Evolutionary conservation across 2,329 filamentous ascomycete genomes (phyloP).

Genomic region (Huntiella omanensis): DNA sequence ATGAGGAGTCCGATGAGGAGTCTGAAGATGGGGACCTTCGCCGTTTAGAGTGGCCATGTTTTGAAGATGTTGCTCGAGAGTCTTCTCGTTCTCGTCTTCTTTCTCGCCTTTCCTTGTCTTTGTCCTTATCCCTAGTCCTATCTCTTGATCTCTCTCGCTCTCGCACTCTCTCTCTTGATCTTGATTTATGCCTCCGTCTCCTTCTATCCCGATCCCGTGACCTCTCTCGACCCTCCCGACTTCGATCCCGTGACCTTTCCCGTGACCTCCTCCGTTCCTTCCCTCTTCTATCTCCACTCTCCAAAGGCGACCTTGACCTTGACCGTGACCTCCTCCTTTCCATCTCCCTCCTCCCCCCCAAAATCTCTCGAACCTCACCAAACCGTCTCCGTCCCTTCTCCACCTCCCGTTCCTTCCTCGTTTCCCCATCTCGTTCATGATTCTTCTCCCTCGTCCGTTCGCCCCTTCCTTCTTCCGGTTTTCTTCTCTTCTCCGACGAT

Average conservation of each 20-base stretch:
- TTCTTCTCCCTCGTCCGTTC: not conserved
- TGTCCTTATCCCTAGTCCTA: not conserved
- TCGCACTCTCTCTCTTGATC: not conserved
- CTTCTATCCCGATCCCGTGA: not conserved
- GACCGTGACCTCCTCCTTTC: not conserved
- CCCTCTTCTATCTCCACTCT: not conserved
- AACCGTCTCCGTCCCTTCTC: constrained; percentile 1
- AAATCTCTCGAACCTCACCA: too few species aligned
- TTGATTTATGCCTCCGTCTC: not conserved
- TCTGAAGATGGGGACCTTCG: too few species aligned
- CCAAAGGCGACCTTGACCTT: not conserved
- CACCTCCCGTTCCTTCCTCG: constrained; percentile 7
- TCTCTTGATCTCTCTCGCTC: not conserved
- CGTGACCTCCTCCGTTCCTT: not conserved
- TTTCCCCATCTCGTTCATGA: not conserved
- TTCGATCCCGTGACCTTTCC: not conserved
- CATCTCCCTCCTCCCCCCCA: constrained; percentile 3
- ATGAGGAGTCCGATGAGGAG: too few species aligned
- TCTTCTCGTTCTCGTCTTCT: not conserved
- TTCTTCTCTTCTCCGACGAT: not conserved
- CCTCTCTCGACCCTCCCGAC: not conserved
- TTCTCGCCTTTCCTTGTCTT: not conserved
- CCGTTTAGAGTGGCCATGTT: too few species aligned
- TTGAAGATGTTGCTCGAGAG: not conserved
- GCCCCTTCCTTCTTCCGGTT: not conserved